Evolutionary conservation across 1,284 basidiomycete genomes (phyloP), one percentile per base, ranked within the genome.

Genomic region (Pseudozyma sp.): DNA sequence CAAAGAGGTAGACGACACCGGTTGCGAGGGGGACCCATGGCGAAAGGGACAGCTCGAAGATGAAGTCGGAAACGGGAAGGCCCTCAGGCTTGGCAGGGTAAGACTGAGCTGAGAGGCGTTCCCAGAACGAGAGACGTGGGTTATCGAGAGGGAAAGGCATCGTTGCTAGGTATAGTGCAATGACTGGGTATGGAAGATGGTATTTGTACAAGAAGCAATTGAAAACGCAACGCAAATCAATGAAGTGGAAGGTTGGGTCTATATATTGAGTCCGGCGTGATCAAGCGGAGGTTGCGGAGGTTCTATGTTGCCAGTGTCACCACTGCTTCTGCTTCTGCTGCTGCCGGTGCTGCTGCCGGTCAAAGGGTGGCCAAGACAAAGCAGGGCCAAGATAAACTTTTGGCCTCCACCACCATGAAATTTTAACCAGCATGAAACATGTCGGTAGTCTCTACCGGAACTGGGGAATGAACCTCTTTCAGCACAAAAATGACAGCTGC

Each of bases 1-100:
- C 75, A 9, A 77, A 45, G 38, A 79, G 76, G 61, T 79, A 79
- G 48, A 76, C 59, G 1, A 70, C 61, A 3, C 61, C 63, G 3
- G 70, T 68, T 14, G 59, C 35, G 19, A 72, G 50, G 6, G 76
- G 76, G 8, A 67, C 70, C 55, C 54, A 66, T 0, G 77, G 67
- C 5, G 72, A 61, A 39, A 79, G 75, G 9, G 74, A 75, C 36
- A 77, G 76, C 44, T 74, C 62, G 21, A 75, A 79, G 0, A 65
- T 48, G 67, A 63, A 64, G 50, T 77, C 75, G 11, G 71, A 53
- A 0, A 77, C 49, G 13, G 69, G 71, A 14, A 79, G 65, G 25
- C 77, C 77, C 5, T 63, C 60, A 0, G 75, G 77, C 60, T 75
- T 74, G 58, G 71, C 67, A 1, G 77, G 77, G 52, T 77, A 77